Evolutionary conservation across 2,329 filamentous ascomycete species (phyloP), one percentile per base, ranked within the genome.

Genomic region (Phialemonium atrogriseum): DNA sequence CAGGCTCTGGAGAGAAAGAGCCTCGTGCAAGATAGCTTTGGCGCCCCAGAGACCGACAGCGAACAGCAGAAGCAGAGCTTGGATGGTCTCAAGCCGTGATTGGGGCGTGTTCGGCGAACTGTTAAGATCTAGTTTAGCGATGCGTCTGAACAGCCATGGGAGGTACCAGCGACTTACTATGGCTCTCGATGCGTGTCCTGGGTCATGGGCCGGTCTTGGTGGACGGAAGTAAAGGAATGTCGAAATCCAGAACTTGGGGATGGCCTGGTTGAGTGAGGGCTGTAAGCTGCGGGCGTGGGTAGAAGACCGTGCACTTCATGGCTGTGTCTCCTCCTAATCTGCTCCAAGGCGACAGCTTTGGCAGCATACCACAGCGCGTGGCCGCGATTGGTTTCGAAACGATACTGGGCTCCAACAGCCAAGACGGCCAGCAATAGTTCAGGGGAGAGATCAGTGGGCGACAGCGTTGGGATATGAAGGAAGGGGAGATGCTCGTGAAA

Each of bases 401-500:
- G 68, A 43, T 80, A 81, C 43, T 79, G 75, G 0, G 77, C 77
- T 10, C 77, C 77, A 2, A 84, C 71, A 1, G 80, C 77, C 14
- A 80, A 61, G 11, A 84, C 70, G 1, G 79, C 79, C 17, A 86
- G 56, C 5, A 83, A 58, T 4, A 85, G 58, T 50, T 84, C 81
- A 0, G 79, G 70, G 1, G 77, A 73, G n/a, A 75, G 66, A n/a
- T 76, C 70, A 7, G 70, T 69, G 1, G 77, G 68, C 2, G 66
- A 64, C 27, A 84, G 62, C 0, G 79, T 84, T 0, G 80, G 74
- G 5, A 83, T 57, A 48, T 86, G 80, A 17, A 85, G 59, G 38
- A 84, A 74, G 0, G 70, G 71, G 24, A 75, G 60, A 37, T 74
- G 68, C 16, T 69, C 62, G 35, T 75, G 52, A 36, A 84, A 83